phyloP scores from a whole-genome alignment of 768 basidiomycete genomes.

The Auriscalpium orientale region DNA sequence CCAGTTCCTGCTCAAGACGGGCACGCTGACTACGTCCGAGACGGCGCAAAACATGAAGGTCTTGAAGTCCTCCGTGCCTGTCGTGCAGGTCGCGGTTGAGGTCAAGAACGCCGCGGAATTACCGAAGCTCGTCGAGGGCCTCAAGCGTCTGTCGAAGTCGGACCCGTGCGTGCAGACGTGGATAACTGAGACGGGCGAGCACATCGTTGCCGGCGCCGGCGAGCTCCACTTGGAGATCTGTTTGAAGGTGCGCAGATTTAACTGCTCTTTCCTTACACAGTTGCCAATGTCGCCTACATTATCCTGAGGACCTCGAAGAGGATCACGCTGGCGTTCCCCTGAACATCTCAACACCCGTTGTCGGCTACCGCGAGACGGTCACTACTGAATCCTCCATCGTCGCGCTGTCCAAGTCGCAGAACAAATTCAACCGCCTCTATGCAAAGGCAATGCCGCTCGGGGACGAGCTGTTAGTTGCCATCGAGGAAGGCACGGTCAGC shows the following conservation, averaged over 20 bases:
- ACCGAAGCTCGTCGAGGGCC: conserved; percentile 99
- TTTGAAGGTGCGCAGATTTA: conserved; percentile 61
- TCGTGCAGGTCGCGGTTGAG: conserved; percentile 98
- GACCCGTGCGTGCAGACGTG: conserved; percentile 98
- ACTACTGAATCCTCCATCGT: conserved; percentile 91
- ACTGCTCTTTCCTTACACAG: neutral
- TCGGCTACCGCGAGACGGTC: conserved; percentile 97
- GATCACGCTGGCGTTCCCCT: conserved; percentile 99
- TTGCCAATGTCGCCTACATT: neutral
- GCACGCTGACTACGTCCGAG: conserved; percentile 95
- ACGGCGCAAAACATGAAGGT: conserved; percentile 99
- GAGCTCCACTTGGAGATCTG: conserved; percentile 99
- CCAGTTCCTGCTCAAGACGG: conserved; percentile 99
- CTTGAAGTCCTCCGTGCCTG: conserved; percentile 99
- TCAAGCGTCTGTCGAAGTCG: conserved; percentile 99
- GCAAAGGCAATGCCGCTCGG: conserved; percentile 89
- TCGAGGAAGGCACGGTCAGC: conserved; percentile 78
- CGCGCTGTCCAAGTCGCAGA: conserved; percentile 97
- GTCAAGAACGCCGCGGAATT: conserved; percentile 99
- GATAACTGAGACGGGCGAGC: conserved; percentile 89
- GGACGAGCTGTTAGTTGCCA: conserved; percentile 89
- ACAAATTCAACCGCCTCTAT: conserved; percentile 99
- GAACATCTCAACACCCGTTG: conserved; percentile 96
- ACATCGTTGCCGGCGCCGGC: conserved; percentile 99
- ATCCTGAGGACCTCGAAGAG: conserved; percentile 86